Conservation (phyloP, 257 asterid species). For the Solanum neorickii region DNA sequence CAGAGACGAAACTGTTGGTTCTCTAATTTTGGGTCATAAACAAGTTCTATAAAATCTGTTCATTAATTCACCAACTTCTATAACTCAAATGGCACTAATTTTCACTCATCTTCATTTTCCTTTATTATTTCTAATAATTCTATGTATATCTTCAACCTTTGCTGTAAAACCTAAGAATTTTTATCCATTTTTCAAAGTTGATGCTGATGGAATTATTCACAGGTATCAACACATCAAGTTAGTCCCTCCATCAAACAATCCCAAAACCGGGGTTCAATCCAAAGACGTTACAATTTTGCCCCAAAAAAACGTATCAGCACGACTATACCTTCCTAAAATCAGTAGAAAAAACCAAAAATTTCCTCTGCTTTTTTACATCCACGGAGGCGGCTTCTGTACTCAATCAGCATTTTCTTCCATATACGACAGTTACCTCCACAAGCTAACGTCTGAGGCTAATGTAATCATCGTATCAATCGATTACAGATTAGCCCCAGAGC, state of each 20-base stretch:
- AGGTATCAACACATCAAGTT: conserved; percentile 2
- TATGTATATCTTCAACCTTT: not conserved
- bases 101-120: not conserved
- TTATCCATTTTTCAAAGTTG: not conserved
- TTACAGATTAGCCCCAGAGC: conserved; percentile 65
- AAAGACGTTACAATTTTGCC: conserved; percentile 45
- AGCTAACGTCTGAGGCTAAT: conserved; percentile 32
- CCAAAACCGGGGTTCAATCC: conserved; percentile 29
- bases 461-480: conserved; percentile 49
- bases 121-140: not conserved
- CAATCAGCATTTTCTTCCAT: conserved; percentile 48
- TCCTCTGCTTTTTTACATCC: conserved; percentile 59
- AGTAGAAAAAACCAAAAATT: conserved; percentile 14
- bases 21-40: not conserved
- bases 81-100: not conserved
- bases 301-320: conserved; percentile 22
- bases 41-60: not conserved
- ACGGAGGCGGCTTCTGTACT: conserved; percentile 66
- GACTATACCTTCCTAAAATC: conserved; percentile 50
- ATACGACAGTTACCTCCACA: conserved; percentile 32
- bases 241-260: conserved; percentile 43
- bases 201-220: conserved; percentile 36
- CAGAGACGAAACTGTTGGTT: not conserved
- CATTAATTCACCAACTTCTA: not conserved
- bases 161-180: not conserved